Percentiles rank a stretch among this genome's conserved stretches.
These are phyloP conservation scores for Globisporangium solare DNA, from an alignment of 352 stramenopile genomes.

Conservation along the genomic window DNA sequence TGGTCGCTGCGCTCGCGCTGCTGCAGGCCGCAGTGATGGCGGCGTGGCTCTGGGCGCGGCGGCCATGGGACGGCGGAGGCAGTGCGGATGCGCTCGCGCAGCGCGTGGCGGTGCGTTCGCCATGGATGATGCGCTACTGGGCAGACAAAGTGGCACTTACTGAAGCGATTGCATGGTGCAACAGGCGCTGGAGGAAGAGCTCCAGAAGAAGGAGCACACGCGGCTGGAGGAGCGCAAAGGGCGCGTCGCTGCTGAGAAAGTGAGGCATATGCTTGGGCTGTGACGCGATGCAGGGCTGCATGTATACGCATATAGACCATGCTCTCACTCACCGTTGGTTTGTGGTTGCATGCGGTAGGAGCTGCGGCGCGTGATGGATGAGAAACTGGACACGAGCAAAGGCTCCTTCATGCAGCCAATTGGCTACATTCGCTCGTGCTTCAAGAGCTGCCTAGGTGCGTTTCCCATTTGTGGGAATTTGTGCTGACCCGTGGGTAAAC, in stretches of 20 bases:
- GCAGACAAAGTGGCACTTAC: too few relatives aligned
- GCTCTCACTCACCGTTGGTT: neutral
- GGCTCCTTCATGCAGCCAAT: conserved; percentile 78
- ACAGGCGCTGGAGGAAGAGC: conserved; percentile 33
- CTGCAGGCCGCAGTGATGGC: conserved; percentile 6
- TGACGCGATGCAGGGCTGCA: too few relatives aligned
- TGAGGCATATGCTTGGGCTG: conserved; percentile 6
- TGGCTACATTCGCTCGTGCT: conserved; percentile 74
- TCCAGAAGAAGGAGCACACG: conserved; percentile 46
- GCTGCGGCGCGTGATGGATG: conserved; percentile 60
- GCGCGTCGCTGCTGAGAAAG: conserved; percentile 64
- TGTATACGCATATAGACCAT: too few relatives aligned
- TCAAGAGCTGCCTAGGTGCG: conserved; percentile 54
- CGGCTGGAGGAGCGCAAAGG: conserved; percentile 57
- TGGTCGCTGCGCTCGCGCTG: conserved; percentile 9
- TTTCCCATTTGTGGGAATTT: neutral
- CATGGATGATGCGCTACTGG: neutral
- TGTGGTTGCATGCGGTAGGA: conserved; percentile 27
- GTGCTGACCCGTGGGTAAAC: neutral
- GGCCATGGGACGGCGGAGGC: neutral
- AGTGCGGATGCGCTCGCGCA: neutral
- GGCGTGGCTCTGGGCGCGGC: neutral
- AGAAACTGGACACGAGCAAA: conserved; percentile 72
- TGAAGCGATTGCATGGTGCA: neutral
- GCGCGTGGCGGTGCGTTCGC: neutral